These are phyloP conservation scores for Alternaria sp. DNA, from an alignment of 2,329 filamentous ascomycete genomes.

Conservation along the genomic window DNA sequence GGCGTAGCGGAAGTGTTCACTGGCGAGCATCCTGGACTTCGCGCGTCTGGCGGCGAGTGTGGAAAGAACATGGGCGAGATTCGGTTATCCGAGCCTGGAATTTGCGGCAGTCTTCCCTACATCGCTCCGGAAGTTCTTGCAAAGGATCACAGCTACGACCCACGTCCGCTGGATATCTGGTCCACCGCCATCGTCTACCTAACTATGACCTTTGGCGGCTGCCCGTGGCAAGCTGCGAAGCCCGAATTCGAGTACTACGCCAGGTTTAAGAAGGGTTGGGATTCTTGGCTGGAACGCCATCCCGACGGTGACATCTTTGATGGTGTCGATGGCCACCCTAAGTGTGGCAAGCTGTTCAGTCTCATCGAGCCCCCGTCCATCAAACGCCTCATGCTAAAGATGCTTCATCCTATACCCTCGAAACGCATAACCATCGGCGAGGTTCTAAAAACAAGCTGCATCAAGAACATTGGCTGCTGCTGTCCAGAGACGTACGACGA, in stretches of 20 bases:
- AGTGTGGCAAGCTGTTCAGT: constrained; percentile 68
- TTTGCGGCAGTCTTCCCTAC: constrained; percentile 85
- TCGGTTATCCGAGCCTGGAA: constrained; percentile 76
- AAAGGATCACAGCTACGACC: constrained; percentile 72
- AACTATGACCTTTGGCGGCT: constrained; percentile 73
- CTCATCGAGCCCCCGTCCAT: constrained; percentile 70
- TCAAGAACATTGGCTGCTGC: constrained; percentile 80
- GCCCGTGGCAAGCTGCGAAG: constrained; percentile 76
- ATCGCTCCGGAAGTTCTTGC: constrained; percentile 84
- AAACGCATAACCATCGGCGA: constrained; percentile 74
- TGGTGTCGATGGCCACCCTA: constrained; percentile 65
- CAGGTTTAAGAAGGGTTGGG: constrained; percentile 70
- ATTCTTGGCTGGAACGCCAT: constrained; percentile 68
- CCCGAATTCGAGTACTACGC: constrained; percentile 64
- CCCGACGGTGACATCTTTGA: constrained; percentile 60
- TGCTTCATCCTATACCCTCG: constrained; percentile 80
- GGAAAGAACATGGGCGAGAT: constrained; percentile 74
- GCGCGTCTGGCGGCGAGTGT: constrained; percentile 75
- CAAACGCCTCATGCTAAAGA: constrained; percentile 74
- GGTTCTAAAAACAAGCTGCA: constrained; percentile 72
- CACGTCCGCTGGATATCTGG: constrained; percentile 85
- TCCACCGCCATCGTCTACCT: constrained; percentile 83
- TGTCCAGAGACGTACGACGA: constrained; percentile 74
- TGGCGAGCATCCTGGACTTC: constrained; percentile 79
- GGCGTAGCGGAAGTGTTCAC: constrained; percentile 87